Evolutionary conservation across 2,329 filamentous ascomycete species (phyloP).

Genomic region (Penicillium sp.): DNA sequence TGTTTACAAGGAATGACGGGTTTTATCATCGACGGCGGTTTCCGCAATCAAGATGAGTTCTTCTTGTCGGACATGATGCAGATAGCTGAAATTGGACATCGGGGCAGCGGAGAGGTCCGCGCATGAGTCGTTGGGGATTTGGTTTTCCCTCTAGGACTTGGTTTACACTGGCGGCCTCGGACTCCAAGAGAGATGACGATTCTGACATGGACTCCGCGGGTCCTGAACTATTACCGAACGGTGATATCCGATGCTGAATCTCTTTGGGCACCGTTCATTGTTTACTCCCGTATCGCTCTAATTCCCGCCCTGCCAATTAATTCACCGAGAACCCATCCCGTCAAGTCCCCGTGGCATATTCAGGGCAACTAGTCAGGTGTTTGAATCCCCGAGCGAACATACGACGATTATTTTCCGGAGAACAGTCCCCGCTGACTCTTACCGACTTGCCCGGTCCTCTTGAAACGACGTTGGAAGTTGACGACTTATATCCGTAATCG

Average conservation of each 20-base stretch:
- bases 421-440: neutral
- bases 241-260: neutral
- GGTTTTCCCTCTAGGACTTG: neutral
- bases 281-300: neutral
- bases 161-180: neutral
- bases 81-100: neutral
- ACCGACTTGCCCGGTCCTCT: neutral
- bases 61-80: neutral
- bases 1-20: neutral
- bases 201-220: neutral
- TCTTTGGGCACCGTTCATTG: too few relatives aligned
- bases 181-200: neutral
- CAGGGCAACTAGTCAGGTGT: neutral
- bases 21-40: neutral
- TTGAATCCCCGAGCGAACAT: neutral
- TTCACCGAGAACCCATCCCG: neutral
- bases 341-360: neutral
- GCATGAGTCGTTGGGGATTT: neutral
- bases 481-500: slow-evolving; percentile 4
- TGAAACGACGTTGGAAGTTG: neutral
- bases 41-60: neutral
- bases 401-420: neutral
- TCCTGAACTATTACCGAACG: neutral
- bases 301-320: neutral
- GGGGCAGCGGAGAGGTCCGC: slow-evolving; percentile 8